These are phyloP conservation scores for Gaertneriomyces sp. DNA, from an alignment of 192 early-diverging fungal genomes.

Conservation along the genomic window DNA sequence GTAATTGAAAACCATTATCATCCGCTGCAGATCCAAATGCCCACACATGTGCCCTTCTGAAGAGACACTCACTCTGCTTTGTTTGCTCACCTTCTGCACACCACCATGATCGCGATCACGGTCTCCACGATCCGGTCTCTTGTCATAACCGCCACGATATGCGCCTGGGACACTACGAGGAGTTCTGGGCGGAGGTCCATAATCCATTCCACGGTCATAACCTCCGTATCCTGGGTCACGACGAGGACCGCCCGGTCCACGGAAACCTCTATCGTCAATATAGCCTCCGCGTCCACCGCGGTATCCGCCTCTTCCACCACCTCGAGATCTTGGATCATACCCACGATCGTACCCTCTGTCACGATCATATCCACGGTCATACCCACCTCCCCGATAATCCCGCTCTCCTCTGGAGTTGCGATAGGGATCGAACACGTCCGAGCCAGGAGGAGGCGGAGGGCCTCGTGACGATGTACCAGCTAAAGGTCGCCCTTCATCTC, in stretches of 20 bases:
- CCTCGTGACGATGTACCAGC: background rate
- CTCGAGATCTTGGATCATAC: background rate
- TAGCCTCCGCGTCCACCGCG: slow-evolving; percentile 10
- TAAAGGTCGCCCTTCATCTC: slow-evolving; percentile 1
- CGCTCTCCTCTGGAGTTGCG: slow-evolving; percentile 2
- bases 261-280: background rate
- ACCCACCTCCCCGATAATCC: slow-evolving; percentile 11
- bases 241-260: slow-evolving; percentile 1
- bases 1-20: background rate
- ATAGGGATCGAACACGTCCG: background rate
- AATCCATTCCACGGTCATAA: background rate
- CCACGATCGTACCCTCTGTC: background rate
- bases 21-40: background rate
- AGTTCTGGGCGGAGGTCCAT: background rate
- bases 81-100: slow-evolving; percentile 2
- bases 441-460: background rate
- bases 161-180: slow-evolving; percentile 2
- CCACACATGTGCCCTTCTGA: background rate
- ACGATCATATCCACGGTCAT: slow-evolving; percentile 2
- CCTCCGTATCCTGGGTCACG: slow-evolving; percentile 1
- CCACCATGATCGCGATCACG: slow-evolving; percentile 4
- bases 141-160: slow-evolving; percentile 16
- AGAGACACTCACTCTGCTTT: background rate
- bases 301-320: slow-evolving; percentile 13
- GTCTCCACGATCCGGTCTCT: slow-evolving; percentile 7